Evolutionary conservation across 306 rosid genomes (phyloP), one percentile per base, ranked within the genome.

Genomic region (Ammopiptanthus mongolicus): DNA sequence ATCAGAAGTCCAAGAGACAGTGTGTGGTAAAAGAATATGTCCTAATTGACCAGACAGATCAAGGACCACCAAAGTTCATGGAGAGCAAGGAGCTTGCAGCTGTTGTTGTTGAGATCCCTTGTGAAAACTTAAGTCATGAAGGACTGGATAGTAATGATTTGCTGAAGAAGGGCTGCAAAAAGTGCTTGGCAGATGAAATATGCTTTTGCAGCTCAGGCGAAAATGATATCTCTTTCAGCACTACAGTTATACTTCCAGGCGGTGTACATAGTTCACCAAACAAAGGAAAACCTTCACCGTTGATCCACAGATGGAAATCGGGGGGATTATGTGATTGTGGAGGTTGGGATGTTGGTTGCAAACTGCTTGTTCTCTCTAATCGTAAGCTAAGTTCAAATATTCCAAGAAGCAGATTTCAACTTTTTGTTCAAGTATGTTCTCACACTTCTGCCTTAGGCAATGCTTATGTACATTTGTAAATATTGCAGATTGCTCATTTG

Each of bases 321-420:
- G 95, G 90, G 5, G 98, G 97, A 52, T 65, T 55, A 9, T 95
- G 98, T 75, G 98, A 95, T 76, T 91, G 98, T 82, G 98, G 97
- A 51, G 98, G 98, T 69, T 95, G 97, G 98, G 98, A 95, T 73
- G 78, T 88, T 68, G 98, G 93, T 37, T 95, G 98, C 94, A 90
- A 91, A 80, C 80, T 95, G 62, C 90, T 68, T 53, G 88, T 91
- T 75, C 90, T 95, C 52, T 87, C 90, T 34, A 92, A 88, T 61
- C 71, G 80, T 61, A 79, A 80, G 50, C 78, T 31, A 18, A 48
- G 62, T 82, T 65, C 77, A 53, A 81, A 72, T 57, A 31, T 34
- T 36, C 65, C 71, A 4, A 78, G 76, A 46, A 52, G 78, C 42
- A 37, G 56, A 53, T 72, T 88, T 80, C 91, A 95, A 75, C 97